Conservation (phyloP, 805 yeast genomes). For the Nakazawaea wickerhamii region DNA sequence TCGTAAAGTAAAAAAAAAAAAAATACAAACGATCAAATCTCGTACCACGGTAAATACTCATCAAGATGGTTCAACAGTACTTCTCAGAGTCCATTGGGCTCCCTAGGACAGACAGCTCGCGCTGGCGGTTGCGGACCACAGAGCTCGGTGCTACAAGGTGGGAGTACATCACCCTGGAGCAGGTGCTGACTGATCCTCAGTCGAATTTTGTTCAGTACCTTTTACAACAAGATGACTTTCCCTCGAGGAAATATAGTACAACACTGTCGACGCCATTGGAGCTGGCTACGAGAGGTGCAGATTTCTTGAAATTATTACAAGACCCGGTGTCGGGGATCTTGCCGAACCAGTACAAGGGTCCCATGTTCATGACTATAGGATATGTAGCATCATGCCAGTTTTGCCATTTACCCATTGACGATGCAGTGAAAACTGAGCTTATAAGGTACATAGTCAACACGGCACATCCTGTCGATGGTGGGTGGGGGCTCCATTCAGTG, state of each 20-base stretch:
- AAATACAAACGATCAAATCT: no score
- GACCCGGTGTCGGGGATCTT: slow-evolving; percentile 75
- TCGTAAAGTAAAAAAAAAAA: no score
- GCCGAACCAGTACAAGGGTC: slow-evolving; percentile 94
- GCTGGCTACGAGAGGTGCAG: slow-evolving; percentile 70
- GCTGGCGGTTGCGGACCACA: slow-evolving; percentile 74
- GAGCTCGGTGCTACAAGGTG: slow-evolving; percentile 76
- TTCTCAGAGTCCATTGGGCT: slow-evolving; percentile 72
- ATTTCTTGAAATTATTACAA: slow-evolving; percentile 65
- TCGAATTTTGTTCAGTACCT: slow-evolving; percentile 52
- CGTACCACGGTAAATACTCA: no score
- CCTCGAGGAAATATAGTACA: slow-evolving; percentile 30
- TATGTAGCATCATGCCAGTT: slow-evolving; percentile 71
- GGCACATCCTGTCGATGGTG: slow-evolving; percentile 98
- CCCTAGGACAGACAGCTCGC: slow-evolving; percentile 57
- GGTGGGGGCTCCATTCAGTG: slow-evolving; percentile 94
- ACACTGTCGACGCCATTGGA: slow-evolving; percentile 53
- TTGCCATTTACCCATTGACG: slow-evolving; percentile 63
- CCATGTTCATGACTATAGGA: slow-evolving; percentile 95
- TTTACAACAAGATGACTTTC: slow-evolving; percentile 29
- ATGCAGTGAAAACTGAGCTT: slow-evolving; percentile 60
- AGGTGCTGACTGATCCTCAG: slow-evolving; percentile 41
- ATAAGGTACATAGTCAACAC: slow-evolving; percentile 84
- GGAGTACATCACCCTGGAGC: slow-evolving; percentile 52
- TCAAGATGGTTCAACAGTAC: slow-evolving; percentile 2